Base-by-base conservation (phyloP, 371 early-diverging fungal species). In the Sporodiniella umbellata region DNA sequence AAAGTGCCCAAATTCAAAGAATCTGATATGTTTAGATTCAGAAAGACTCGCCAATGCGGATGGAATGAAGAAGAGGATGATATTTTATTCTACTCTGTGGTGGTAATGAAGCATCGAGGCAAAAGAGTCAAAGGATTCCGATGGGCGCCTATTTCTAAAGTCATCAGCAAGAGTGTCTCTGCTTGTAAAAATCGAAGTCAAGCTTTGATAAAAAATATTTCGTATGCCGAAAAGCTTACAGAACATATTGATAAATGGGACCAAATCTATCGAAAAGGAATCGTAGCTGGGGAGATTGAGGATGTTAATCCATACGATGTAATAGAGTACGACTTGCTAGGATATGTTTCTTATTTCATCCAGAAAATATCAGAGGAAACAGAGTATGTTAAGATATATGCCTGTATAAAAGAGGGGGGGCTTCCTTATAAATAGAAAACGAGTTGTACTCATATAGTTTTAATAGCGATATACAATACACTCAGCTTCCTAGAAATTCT, bases 11-110 rank as follows among this genome's bases (percentile, higher is more conserved):
- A 21, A 7, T 3, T 40, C 8, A 17, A 19, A 19, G 8, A 40
- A n/a, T n/a, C n/a, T n/a, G n/a, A n/a, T n/a, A n/a, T n/a, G n/a
- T n/a, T n/a, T n/a, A n/a, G n/a, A n/a, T n/a, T n/a, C n/a, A n/a
- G n/a, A n/a, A n/a, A n/a, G n/a, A 19, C n/a, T 19, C 18, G 21
- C n/a, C 35, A 15, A 40, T 8, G 1, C 15, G 8, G 8, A 5
- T 85, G 81, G 80, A 59, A 61, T 4, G 28, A 42, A 1, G 58
- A 74, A 11, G 81, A 81, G 33, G 83, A 83, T 42, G 78, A 80
- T 1, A n/a, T 73, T 0, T 46, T 85, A 11, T 31, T 80, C 11
- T 63, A 68, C 38, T 48, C 57, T 12, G 66, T 68, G 46, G 64
- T 51, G 12, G 69, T 80, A 23, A 18, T 79, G 3, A 40, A 45